Evolutionary conservation across 495 filamentous ascomycete genomes (phyloP), one percentile per base, ranked within the genome.

Genomic region (Aspergillus asperescens): DNA sequence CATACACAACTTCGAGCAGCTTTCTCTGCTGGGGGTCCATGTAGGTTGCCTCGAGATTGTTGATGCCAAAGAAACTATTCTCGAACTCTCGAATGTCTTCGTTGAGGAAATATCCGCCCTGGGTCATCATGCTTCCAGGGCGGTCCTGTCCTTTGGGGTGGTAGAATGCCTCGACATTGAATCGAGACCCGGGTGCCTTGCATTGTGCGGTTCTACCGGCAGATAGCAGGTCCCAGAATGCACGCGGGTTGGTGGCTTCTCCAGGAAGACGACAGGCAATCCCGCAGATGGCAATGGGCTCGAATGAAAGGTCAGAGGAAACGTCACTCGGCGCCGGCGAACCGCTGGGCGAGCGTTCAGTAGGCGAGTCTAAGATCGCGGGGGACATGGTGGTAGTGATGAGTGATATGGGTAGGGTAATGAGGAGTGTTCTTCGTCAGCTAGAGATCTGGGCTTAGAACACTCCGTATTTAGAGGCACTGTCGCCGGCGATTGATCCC

Each of bases 161-260:
- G 39, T 55, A 50, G 32, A 48, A 50, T 6, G 25, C 10, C 10
- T 55, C 47, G 29, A 55, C 20, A n/a, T 25, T 49, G 20, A 37
- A 50, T 2, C 52, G 45, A 2, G 39, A 15, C 7, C 22, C 24
- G 6, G 49, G 49, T 1, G 45, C 49, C 8, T 40, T 8, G 27
- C 52, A 50, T 16, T 49, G 53, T 5, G 53, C 60, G 1, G 46
- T 34, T 9, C 40, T 9, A 18, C 54, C 42, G 10, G 43, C 66
- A 47, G 64, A 60, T 4, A 79, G 59, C 62, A 79, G 61, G 2
- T 76, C 65, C 62, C 74, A 79, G 18, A 80, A 72, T 23, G 74
- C 64, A 7, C 61, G 58, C 12, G 73, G 71, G 19, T 62, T 71
- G 19, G 61, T 64, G 35, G 73, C 66, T 25, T 66, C 67, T 20